Conservation (phyloP, 768 basidiomycete species). For the Tylopilus felleus region DNA sequence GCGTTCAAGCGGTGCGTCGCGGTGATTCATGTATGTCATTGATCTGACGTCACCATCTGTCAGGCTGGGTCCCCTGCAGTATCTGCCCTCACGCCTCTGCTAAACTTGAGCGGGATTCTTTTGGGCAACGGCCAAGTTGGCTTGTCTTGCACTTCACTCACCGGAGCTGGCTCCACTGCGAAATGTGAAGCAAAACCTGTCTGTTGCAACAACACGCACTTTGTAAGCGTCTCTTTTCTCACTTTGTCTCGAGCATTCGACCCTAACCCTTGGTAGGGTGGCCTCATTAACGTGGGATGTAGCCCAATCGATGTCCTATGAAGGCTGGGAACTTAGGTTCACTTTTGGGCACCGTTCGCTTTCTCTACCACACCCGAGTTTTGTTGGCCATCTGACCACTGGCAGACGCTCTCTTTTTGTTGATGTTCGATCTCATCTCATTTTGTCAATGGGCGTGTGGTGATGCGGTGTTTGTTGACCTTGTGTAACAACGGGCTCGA, state of each 20-base stretch:
- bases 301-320: constrained; percentile 9
- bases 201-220: constrained; percentile 21
- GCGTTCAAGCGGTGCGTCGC: constrained; percentile 16
- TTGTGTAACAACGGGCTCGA: constrained; percentile 3
- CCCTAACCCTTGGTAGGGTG: constrained; percentile 8
- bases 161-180: constrained; percentile 24
- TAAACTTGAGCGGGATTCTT: neutral
- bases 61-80: constrained; percentile 13
- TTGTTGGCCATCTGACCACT: constrained; percentile 17
- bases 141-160: constrained; percentile 16
- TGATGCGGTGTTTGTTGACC: constrained; percentile 7
- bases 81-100: neutral
- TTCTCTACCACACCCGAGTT: constrained; percentile 12
- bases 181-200: constrained; percentile 18
- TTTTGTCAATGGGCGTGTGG: constrained; percentile 17
- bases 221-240: constrained; percentile 6
- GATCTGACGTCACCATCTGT: constrained; percentile 4
- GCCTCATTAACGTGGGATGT: constrained; percentile 29
- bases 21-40: neutral
- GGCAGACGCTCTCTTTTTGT: constrained; percentile 24
- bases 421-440: constrained; percentile 18
- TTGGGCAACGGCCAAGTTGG: constrained; percentile 12
- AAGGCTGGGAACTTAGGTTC: constrained; percentile 5
- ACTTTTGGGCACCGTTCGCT: constrained; percentile 17
- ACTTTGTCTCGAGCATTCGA: too few relatives aligned